Evolutionary conservation across 1,284 basidiomycete genomes (phyloP).

Genomic region (Marasmius fiardii): DNA sequence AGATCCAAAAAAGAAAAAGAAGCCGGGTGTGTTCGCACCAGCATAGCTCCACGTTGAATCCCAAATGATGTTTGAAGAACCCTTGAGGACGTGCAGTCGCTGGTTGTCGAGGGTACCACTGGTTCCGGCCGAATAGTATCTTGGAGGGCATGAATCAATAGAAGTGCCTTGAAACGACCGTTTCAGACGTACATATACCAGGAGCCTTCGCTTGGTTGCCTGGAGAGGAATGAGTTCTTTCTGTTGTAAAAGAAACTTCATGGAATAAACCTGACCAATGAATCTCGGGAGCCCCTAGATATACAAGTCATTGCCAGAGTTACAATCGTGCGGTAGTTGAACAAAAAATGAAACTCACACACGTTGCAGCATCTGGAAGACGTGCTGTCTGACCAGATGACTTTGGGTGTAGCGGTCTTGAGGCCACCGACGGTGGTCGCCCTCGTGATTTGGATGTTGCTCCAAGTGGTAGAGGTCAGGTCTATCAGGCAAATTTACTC

Average conservation of each 20-base stretch:
- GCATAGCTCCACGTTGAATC: conserved; percentile 32
- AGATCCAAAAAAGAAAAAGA: not conserved
- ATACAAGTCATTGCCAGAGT: not conserved
- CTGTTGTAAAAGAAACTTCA: too few relatives aligned
- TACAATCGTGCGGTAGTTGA: not conserved
- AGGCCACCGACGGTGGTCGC: conserved; percentile 34
- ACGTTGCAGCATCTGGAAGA: conserved; percentile 36
- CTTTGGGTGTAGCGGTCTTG: conserved; percentile 33
- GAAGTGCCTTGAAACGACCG: not conserved
- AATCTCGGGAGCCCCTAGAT: conserved; percentile 31
- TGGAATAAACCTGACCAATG: conserved; percentile 21
- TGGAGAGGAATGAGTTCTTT: conserved; percentile 3
- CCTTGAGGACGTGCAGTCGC: conserved; percentile 29
- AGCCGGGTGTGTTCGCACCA: conserved; percentile 12
- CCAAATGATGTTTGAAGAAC: conserved; percentile 32
- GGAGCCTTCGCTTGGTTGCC: conserved; percentile 22
- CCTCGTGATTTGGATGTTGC: conserved; percentile 34
- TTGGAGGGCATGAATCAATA: conserved; percentile 7
- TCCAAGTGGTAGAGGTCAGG: conserved; percentile 36
- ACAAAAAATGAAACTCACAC: conserved; percentile 27
- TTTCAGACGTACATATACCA: conserved; percentile 29
- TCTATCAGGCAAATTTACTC: conserved; percentile 15
- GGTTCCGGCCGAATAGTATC: conserved; percentile 35
- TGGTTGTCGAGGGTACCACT: conserved; percentile 31
- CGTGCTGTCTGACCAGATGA: conserved; percentile 32